Base-by-base conservation (phyloP, 2,329 filamentous ascomycete genomes). In the Teratosphaeriaceae sp. region DNA sequence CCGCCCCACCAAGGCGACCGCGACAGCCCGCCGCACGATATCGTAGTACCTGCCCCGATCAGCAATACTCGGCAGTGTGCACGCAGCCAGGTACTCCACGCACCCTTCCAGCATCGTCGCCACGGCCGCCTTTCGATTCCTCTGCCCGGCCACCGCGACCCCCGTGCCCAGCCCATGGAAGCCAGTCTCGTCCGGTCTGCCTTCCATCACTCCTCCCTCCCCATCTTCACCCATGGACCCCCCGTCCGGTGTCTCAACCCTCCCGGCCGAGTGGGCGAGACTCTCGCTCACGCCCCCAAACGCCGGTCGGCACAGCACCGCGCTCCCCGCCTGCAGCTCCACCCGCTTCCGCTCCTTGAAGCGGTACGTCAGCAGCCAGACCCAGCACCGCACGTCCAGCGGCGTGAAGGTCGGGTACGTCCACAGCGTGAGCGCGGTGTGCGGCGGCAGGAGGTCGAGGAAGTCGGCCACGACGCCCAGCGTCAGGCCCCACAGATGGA, bases 401-500 rank as follows among this genome's bases (percentile, higher is more conserved):
- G 75, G 70, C 0, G 80, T 82, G 56, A 85, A 84, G 1, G 78
- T 84, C 0, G 82, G 82, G 54, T 83, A 84, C 22, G 73, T 74
- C 80, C 81, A 85, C 20, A 83, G 60, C 24, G 75, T 65, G 3
- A 84, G 70, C 2, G 79, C 74, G 41, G 75, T 78, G 49, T 76
- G 68, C 1, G 80, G 79, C 13, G 80, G 80, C 3, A 84, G 63
- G 55, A 82, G 72, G 49, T 84, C 79, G 19, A 85, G 68, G 49
- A 85, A 79, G 60, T 85, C 82, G 13, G 78, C 77, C 29, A 84
- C 62, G 23, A 85, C 76, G 4, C 80, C 81, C 1, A 85, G 66
- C 0, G 82, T 84, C 24, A 85, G 60, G 0, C 82, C 82, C 82
- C 82, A 85, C 1, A 85, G 73, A 9, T 84, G 62, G 2, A 85